Base-by-base conservation (phyloP, 139 green algal species). In the Marvania coccoides region DNA sequence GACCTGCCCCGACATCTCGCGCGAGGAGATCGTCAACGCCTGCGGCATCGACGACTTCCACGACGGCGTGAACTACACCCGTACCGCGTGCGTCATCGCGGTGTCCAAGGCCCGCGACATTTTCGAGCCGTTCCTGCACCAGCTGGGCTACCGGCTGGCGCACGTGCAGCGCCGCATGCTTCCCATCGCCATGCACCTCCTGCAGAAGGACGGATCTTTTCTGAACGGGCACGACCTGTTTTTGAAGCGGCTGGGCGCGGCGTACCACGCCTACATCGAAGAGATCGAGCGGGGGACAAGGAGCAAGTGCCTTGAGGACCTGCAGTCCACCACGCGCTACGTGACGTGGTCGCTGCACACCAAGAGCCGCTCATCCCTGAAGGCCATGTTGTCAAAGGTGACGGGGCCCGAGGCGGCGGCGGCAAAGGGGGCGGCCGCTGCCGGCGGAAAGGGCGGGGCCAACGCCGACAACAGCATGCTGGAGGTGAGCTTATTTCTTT, bases 41-140 rank as follows among this genome's bases (percentile, higher is more conserved):
- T 97, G 91, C 63, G 92, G 92, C 53, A 81, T 98, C 33, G 91
- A 97, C 67, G 92, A 96, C 78, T 79, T 93, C 31, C 91, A 97
- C 69, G 91, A 98, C 59, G 92, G 92, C 5, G 87, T 91, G 47
- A 97, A 98, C 80, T 96, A 96, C 88, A 91, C 89, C 45, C 85
- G 91, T 61, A 94, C 90, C 1, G 92, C 92, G 3, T 96, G 90
- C 69, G 83, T 95, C n/a, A 95, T 98, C 26, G 91, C 90, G 2
- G 82, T 96, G 23, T 71, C 70, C 56, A 91, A 94, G 60, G 85
- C 83, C 3, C 71, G 79, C 14, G 88, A 96, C 35, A 71, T 87
- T 3, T 92, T 98, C 65, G 91, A 98, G 83, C 91, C 91, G 9
- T 91, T 90, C 70, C 72, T 97, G 29, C 86, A 93, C 76, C 91